phyloP scores from a whole-genome alignment of 1,139 yeast genomes.

The Candida tropicalis region DNA sequence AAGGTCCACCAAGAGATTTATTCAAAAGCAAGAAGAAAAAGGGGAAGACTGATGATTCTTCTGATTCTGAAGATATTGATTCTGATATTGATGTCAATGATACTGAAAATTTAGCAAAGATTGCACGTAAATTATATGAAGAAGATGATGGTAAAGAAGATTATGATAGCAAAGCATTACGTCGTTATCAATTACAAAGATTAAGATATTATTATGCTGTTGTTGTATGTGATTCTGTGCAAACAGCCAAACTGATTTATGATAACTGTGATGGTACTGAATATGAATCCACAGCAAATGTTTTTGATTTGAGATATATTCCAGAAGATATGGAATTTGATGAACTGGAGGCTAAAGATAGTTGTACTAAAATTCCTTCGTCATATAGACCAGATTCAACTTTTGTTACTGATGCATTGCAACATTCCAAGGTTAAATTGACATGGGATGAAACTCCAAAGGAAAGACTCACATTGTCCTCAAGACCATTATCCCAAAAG shows the following conservation, averaged over 20 bases:
- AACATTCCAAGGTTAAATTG: conserved; percentile 88
- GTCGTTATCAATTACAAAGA: conserved; percentile 86
- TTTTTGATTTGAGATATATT: conserved; percentile 87
- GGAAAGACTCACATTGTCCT: conserved; percentile 78
- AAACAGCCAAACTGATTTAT: conserved; percentile 76
- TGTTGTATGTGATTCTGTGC: conserved; percentile 77
- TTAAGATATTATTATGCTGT: conserved; percentile 90
- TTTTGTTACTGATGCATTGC: conserved; percentile 91
- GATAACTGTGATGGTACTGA: conserved; percentile 93
- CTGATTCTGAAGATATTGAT: conserved; percentile 45
- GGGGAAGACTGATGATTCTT: conserved; percentile 14
- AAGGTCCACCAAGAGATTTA: conserved; percentile 91
- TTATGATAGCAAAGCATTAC: conserved; percentile 67
- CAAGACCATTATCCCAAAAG: conserved; percentile 81
- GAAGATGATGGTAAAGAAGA: conserved; percentile 74
- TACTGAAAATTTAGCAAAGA: conserved; percentile 47
- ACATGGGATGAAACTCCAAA: conserved; percentile 99
- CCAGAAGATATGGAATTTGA: conserved; percentile 92
- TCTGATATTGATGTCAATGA: conserved; percentile 48
- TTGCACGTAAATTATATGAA: conserved; percentile 69
- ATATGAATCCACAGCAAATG: conserved; percentile 92
- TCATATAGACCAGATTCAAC: conserved; percentile 75
- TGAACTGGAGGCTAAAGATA: conserved; percentile 69
- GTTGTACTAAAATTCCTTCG: conserved; percentile 70
- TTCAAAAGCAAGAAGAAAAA: conserved; percentile 49